Base-by-base conservation (phyloP, 2,329 filamentous ascomycete species). In the Sporothrix phasma region DNA sequence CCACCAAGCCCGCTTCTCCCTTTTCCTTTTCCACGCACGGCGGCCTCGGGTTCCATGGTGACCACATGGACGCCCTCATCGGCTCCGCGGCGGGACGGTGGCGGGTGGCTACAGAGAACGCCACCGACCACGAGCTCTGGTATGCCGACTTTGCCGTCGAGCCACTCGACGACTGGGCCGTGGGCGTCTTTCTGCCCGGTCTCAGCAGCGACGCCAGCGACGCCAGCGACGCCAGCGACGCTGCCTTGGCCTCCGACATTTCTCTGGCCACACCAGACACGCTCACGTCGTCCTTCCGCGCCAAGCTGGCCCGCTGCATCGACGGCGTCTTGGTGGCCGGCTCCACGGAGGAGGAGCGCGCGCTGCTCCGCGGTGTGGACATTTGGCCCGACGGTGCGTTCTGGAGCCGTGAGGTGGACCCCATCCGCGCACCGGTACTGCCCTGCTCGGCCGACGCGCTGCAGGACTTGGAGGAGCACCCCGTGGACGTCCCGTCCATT, bases 281-380 rank as follows among this genome's bases (percentile, higher is more conserved):
- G n/a, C n/a, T n/a, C n/a, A n/a, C 29, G 11, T 29, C 43, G 24
- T 22, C 39, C 11, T 31, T 37, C 29, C 26, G 65, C 19, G 53
- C 63, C 4, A 60, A 61, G 37, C 63, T 64, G 19, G 46, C 59
- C 29, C 39, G 19, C 6, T 59, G 60, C 54, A 58, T 58, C 22
- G 54, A 58, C 37, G 37, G 34, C 24, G 19, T 58, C 5, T 3
- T 63, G 15, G 22, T 8, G 5, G 51, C 53, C 7, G 61, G 26
- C 29, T 13, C 46, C 5, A 26, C 51, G 15, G 4, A 29, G 0
- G 31, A 47, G 1, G 61, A 63, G 37, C 51, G 24, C 10, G 17
- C 5, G 15, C 51, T 22, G 19, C 41, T 63, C 8, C 19, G 19
- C 3, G 31, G 29, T 10, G 51, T 63, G 41, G 31, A 49, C 19